Base-by-base conservation (phyloP, 2,329 filamentous ascomycete genomes). In the Purpureocillium lavendulum region DNA sequence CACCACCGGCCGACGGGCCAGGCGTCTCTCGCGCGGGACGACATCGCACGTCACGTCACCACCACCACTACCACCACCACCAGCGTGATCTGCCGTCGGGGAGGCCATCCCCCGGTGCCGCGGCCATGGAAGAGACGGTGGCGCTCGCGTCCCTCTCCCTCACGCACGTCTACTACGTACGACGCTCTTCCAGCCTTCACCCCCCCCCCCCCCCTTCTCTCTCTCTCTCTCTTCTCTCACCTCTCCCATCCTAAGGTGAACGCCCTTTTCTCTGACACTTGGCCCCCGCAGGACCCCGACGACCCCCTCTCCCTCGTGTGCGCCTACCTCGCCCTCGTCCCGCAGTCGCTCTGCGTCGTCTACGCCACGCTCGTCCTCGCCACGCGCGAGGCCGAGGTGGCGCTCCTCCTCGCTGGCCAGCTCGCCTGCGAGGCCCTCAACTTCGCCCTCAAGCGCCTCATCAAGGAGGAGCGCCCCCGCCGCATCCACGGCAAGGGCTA, bases 151-250 rank as follows among this genome's bases (percentile, higher is more conserved):
- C 90, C 17, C 75, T 98, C 45, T 95, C 90, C 38, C 68, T 98
- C 50, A 97, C 92, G 10, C 90, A 97, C 67, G 89, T 97, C 51
- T 87, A 92, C 69, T 97, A 97, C 73, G 89, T 94, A 67, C 56
- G 78, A 6, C 6, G 21, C 21, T n/a, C n/a, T 62, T n/a, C 21
- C 35, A 32, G 18, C 38, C 26, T 34, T n/a, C n/a, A 28, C 21
- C 12, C 16, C 24, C 35, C 28, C 30, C n/a, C 26, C 31, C 41
- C 30, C 30, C 37, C 31, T 33, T 34, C 32, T 16, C 16, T 34
- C 17, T 18, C 21, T 14, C 29, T 4, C 29, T 30, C 29, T 14
- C 29, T 12, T 38, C 31, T 39, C 38, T 9, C 9, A 5, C 33
- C 18, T 15, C 14, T 15, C 11, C 16, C 3, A 2, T 11, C 18